A percentile compares a stretch with the other conserved stretches of the same genome.
Conservation (phyloP, 2,329 filamentous ascomycete species). For the Ceratocystis colombiana region DNA sequence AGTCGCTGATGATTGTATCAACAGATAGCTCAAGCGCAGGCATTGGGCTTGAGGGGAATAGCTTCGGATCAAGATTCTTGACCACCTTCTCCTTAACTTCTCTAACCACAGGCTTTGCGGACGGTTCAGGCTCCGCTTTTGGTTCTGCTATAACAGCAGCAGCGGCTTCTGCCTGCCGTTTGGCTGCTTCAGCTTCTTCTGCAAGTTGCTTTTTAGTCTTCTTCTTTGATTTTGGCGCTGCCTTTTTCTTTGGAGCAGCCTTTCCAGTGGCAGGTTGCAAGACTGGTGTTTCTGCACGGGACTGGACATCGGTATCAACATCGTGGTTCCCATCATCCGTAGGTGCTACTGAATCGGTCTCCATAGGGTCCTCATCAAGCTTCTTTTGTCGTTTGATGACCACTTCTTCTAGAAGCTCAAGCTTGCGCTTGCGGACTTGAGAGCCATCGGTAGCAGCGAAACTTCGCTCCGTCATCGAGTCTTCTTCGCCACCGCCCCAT, state of each 20-base stretch:
- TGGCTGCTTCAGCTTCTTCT: constrained; percentile 54
- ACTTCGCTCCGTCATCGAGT: constrained; percentile 63
- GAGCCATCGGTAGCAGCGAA: constrained; percentile 49
- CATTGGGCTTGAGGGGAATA: constrained; percentile 42
- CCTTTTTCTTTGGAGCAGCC: constrained; percentile 45
- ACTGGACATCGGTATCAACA: constrained; percentile 40
- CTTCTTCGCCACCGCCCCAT: constrained; percentile 47
- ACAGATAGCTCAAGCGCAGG: constrained; percentile 40
- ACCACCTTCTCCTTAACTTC: constrained; percentile 30
- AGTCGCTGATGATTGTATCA: constrained; percentile 37
- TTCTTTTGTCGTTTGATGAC: constrained; percentile 74
- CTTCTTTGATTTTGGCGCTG: constrained; percentile 50
- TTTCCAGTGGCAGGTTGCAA: constrained; percentile 34
- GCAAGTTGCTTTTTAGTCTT: constrained; percentile 69
- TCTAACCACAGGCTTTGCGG: constrained; percentile 39
- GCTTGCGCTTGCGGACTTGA: constrained; percentile 60
- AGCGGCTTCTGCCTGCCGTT: constrained; percentile 32
- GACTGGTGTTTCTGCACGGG: constrained; percentile 41
- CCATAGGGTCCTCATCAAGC: constrained; percentile 67
- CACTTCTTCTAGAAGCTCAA: constrained; percentile 40
- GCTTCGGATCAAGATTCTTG: constrained; percentile 36
- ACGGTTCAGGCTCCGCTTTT: constrained; percentile 33
- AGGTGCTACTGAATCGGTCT: constrained; percentile 48
- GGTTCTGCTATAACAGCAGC: constrained; percentile 26
- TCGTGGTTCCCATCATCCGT: constrained; percentile 34